A percentile compares a stretch with the other conserved stretches of the same genome.
phyloP scores from a whole-genome alignment of 495 filamentous ascomycete species.

The Bombardia bombarda region DNA sequence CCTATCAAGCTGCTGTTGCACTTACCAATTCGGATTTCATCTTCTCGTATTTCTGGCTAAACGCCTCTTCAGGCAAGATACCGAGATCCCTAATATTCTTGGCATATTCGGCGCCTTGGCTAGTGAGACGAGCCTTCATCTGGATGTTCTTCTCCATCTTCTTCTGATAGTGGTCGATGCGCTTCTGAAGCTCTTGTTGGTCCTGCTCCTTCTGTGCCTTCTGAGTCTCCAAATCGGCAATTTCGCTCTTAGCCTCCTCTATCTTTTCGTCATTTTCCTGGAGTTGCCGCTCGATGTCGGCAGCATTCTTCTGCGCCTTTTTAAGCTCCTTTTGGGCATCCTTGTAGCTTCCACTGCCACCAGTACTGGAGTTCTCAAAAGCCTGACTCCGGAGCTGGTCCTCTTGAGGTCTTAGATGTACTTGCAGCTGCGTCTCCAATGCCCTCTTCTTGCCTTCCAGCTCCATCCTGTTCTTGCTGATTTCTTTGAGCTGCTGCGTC shows the following conservation, averaged over 20 bases:
- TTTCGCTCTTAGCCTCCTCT: conserved; percentile 51
- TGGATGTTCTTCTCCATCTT: conserved; percentile 86
- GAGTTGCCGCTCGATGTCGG: conserved; percentile 57
- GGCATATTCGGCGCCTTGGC: conserved; percentile 68
- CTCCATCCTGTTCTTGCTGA: conserved; percentile 65
- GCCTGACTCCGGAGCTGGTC: conserved; percentile 80
- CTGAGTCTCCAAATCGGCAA: conserved; percentile 53
- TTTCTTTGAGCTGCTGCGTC: conserved; percentile 61
- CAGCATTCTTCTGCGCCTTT: conserved; percentile 54
- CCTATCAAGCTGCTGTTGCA: background rate
- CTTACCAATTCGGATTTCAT: conserved; percentile 64
- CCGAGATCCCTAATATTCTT: conserved; percentile 89
- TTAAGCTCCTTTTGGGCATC: conserved; percentile 78
- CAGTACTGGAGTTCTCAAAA: conserved; percentile 54
- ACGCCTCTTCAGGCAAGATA: conserved; percentile 88
- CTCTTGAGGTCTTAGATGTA: conserved; percentile 75
- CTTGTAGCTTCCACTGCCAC: conserved; percentile 60
- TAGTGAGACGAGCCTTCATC: conserved; percentile 68
- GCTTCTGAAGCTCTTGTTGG: conserved; percentile 66
- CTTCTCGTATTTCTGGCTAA: conserved; percentile 81
- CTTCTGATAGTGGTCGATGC: conserved; percentile 83
- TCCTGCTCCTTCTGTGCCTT: conserved; percentile 58
- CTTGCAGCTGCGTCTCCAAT: conserved; percentile 77
- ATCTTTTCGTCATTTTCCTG: conserved; percentile 63
- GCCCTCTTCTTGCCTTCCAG: conserved; percentile 69